Evolutionary conservation across 2,329 filamentous ascomycete genomes (phyloP).

Genomic region (Ophiocordyceps camponoti-floridani): DNA sequence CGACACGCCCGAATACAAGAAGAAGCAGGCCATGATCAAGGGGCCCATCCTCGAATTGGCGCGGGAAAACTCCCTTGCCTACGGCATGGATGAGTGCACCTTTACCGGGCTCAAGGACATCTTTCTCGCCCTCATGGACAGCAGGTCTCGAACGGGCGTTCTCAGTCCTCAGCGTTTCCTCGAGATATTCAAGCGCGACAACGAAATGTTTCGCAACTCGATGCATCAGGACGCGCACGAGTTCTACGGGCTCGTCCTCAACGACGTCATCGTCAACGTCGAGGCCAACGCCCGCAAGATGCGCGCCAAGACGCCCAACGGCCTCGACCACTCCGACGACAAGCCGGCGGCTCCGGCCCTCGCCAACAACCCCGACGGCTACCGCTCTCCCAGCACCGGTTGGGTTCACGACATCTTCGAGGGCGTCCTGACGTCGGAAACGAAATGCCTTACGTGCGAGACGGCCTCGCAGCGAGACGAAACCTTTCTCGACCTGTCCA

Average conservation of each 20-base stretch:
- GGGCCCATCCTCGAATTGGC: constrained; percentile 76
- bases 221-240: constrained; percentile 99
- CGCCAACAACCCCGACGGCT: constrained; percentile 19
- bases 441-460: constrained; percentile 89
- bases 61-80: constrained; percentile 59
- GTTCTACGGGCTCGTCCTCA: constrained; percentile 87
- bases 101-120: constrained; percentile 95
- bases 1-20: constrained; percentile 93
- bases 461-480: constrained; percentile 90
- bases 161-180: constrained; percentile 84
- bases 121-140: constrained; percentile 75
- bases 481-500: constrained; percentile 87
- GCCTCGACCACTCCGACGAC: constrained; percentile 33
- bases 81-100: constrained; percentile 86
- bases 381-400: constrained; percentile 46
- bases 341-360: constrained; percentile 15
- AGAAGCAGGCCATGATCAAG: constrained; percentile 80
- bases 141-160: constrained; percentile 68
- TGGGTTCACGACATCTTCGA: constrained; percentile 99
- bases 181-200: constrained; percentile 82
- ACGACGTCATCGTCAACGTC: constrained; percentile 86
- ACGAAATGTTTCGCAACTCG: constrained; percentile 91
- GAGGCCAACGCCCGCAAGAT: constrained; percentile 65
- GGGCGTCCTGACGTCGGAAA: constrained; percentile 86
- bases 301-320: constrained; percentile 22